phyloP scores from a whole-genome alignment of 805 yeast genomes.

The Tetrapisispora pingtungensis region DNA sequence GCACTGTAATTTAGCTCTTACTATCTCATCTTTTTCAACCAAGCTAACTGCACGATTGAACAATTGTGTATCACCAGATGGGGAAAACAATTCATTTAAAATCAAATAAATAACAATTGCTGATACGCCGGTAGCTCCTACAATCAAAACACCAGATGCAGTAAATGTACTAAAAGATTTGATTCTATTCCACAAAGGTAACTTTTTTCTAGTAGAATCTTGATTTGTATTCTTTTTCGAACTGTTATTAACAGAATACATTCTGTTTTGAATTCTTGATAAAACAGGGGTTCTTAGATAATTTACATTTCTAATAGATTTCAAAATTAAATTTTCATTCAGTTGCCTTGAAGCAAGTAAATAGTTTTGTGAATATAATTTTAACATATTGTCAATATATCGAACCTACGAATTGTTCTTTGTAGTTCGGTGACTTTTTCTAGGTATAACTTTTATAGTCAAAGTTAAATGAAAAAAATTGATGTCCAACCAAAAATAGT shows the following conservation, averaged over 20 bases:
- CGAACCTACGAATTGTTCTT: neutral
- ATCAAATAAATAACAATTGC: conserved; percentile 62
- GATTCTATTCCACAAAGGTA: conserved; percentile 36
- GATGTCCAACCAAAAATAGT: too few relatives aligned
- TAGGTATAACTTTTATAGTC: too few relatives aligned
- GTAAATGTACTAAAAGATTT: conserved; percentile 53
- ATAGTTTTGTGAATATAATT: neutral
- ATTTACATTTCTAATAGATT: neutral
- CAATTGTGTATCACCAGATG: conserved; percentile 85
- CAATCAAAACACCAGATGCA: conserved; percentile 48
- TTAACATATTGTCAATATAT: neutral
- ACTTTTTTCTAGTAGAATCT: conserved; percentile 15
- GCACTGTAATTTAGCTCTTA: conserved; percentile 49
- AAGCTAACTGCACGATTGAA: conserved; percentile 78
- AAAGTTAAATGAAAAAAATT: too few relatives aligned
- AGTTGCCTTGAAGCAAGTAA: neutral
- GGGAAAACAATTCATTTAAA: conserved; percentile 70
- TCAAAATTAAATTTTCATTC: too few relatives aligned
- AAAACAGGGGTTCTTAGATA: neutral
- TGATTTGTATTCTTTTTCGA: neutral
- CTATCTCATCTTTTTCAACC: conserved; percentile 56
- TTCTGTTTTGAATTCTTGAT: neutral
- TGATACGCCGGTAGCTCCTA: conserved; percentile 62
- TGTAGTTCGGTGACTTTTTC: too few relatives aligned
- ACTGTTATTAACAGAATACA: neutral